These are phyloP conservation scores for Plectranthus barbatus DNA, from an alignment of 257 asterid species.

Conservation along the genomic window DNA sequence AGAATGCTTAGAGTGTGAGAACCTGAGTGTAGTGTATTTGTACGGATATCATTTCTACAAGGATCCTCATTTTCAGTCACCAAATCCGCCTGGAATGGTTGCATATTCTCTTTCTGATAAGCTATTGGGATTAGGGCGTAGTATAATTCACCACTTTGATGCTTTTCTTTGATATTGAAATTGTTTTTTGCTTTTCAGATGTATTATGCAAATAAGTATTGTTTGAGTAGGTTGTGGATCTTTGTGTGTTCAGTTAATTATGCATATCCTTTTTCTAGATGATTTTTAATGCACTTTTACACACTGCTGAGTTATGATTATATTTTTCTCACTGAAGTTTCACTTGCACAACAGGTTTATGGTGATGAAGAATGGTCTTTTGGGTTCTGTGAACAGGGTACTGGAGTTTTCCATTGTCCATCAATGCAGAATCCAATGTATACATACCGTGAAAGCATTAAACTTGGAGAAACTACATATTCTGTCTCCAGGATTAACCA, in stretches of 20 bases:
- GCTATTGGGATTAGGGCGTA: neutral
- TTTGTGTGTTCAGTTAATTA: neutral
- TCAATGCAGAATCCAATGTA: constrained; percentile 80
- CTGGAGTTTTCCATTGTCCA: constrained; percentile 85
- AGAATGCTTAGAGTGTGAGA: neutral
- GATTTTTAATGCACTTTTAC: neutral
- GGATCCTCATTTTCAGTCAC: neutral
- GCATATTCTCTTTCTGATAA: neutral
- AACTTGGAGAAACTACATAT: constrained; percentile 57
- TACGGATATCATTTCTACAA: neutral
- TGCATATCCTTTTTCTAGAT: neutral
- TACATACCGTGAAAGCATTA: constrained; percentile 64
- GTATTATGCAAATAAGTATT: neutral
- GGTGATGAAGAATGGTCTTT: constrained; percentile 88
- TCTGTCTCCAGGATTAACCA: constrained; percentile 63
- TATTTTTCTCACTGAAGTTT: neutral
- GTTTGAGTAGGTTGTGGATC: no score
- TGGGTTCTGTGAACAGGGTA: constrained; percentile 81
- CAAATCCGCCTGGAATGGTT: neutral
- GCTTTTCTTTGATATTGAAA: neutral
- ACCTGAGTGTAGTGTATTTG: neutral
- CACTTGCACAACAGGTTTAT: constrained; percentile 41
- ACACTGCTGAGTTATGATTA: neutral
- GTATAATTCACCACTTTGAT: neutral
- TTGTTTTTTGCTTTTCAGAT: neutral